These are phyloP conservation scores for Limtongozyma cylindracea DNA, from an alignment of 805 yeast species.

Conservation along the genomic window DNA sequence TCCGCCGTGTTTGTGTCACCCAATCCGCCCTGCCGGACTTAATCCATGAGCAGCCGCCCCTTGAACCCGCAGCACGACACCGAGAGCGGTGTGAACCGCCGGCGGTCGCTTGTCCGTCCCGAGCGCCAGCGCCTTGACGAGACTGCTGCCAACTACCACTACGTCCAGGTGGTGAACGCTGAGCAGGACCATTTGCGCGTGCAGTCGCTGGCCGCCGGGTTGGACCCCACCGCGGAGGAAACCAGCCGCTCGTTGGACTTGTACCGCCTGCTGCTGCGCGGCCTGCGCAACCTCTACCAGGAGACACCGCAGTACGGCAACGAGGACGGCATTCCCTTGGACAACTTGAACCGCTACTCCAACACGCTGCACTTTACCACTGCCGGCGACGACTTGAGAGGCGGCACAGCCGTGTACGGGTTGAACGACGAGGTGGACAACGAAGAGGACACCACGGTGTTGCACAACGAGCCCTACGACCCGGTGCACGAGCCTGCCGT, in stretches of 20 bases:
- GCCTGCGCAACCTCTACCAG: too few species aligned
- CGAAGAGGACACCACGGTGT: constrained; percentile 1
- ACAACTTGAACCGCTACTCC: too few species aligned
- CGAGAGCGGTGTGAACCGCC: neutral
- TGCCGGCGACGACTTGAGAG: constrained; percentile 4
- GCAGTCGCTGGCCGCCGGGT: constrained; percentile 49
- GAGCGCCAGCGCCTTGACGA: constrained; percentile 49
- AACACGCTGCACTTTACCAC: too few species aligned
- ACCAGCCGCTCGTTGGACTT: constrained; percentile 1
- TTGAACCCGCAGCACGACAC: neutral
- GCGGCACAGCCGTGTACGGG: constrained; percentile 28
- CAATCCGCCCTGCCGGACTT: too few species aligned
- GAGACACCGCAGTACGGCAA: constrained; percentile 2
- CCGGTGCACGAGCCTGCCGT: too few species aligned
- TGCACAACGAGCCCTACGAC: too few species aligned
- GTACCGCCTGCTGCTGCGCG: too few species aligned
- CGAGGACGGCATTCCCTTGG: constrained; percentile 17
- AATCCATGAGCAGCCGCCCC: too few species aligned
- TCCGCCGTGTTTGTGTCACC: too few species aligned
- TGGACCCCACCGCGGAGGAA: constrained; percentile 21
- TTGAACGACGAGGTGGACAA: constrained; percentile 26
- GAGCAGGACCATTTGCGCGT: constrained; percentile 36
- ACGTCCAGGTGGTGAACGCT: constrained; percentile 46
- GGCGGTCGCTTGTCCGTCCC: constrained; percentile 46
- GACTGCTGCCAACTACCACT: constrained; percentile 57